phyloP scores from a whole-genome alignment of 164 flowering plant genomes.

The Nymphaea thermarum region DNA sequence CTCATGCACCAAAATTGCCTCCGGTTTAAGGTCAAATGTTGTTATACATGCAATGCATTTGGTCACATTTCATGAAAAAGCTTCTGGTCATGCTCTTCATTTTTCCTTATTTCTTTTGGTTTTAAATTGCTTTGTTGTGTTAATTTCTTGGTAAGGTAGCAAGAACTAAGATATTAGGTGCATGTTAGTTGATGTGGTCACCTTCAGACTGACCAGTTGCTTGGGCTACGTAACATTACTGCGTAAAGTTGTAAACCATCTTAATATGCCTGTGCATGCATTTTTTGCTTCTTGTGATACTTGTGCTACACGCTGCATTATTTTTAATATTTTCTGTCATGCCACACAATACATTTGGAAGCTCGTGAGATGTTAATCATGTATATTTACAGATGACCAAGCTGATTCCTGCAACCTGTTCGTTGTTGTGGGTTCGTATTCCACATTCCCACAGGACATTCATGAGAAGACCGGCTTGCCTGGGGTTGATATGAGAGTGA shows the following conservation, averaged over 20 bases:
- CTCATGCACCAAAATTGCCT: no score
- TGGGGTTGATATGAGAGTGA: not conserved
- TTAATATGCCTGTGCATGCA: not conserved
- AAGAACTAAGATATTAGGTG: no score
- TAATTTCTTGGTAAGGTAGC: no score
- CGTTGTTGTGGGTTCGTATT: not conserved
- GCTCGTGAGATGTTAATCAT: not conserved
- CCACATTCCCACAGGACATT: not conserved
- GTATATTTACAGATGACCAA: not conserved
- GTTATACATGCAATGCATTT: no score
- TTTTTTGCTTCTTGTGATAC: not conserved
- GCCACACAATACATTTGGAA: not conserved
- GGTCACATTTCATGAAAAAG: no score
- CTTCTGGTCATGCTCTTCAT: no score
- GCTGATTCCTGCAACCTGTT: not conserved
- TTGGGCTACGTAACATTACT: not conserved
- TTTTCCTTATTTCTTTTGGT: no score
- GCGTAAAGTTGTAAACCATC: not conserved
- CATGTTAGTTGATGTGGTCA: no score
- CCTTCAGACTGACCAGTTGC: no score
- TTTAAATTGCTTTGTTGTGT: no score
- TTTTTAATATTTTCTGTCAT: no score
- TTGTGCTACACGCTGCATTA: not conserved
- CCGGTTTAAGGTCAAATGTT: no score
- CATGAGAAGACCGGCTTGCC: not conserved